Evolutionary conservation across 169 alveolate species (phyloP).

Genomic region (Besnoitia besnoiti): DNA sequence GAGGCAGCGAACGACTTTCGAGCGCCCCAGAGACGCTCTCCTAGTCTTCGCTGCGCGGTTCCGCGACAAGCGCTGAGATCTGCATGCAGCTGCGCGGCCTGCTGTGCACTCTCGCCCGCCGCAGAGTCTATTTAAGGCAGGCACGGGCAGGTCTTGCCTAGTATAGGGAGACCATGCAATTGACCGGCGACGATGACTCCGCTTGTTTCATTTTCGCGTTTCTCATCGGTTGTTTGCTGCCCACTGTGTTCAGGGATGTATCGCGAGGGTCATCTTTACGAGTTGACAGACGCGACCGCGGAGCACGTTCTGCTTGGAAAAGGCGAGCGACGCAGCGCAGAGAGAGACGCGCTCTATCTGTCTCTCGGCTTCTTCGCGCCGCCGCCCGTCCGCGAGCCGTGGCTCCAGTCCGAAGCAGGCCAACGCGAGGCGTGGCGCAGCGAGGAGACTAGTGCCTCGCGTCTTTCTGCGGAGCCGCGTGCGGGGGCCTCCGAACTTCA

Average conservation of each 20-base stretch:
- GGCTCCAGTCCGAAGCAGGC: not conserved
- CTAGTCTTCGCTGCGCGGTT: too few species aligned
- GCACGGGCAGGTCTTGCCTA: too few species aligned
- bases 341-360: not conserved
- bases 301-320: constrained; percentile 72
- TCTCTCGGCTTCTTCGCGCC: constrained; percentile 32
- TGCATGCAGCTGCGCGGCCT: too few species aligned
- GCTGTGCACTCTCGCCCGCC: too few species aligned
- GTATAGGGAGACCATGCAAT: too few species aligned
- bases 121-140: too few species aligned
- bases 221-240: too few species aligned
- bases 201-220: too few species aligned
- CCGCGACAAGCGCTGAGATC: too few species aligned
- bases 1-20: too few species aligned
- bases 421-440: not conserved
- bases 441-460: not conserved
- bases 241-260: constrained; percentile 59
- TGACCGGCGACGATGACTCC: too few species aligned
- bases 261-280: constrained; percentile 65
- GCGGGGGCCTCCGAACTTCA: not conserved
- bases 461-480: not conserved
- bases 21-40: too few species aligned
- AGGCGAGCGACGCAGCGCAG: constrained; percentile 35
- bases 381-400: not conserved
- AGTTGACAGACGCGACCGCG: constrained; percentile 50